Evolutionary conservation across 352 stramenopile species (phyloP).

Genomic region (Thalassiosira mediterranea): DNA sequence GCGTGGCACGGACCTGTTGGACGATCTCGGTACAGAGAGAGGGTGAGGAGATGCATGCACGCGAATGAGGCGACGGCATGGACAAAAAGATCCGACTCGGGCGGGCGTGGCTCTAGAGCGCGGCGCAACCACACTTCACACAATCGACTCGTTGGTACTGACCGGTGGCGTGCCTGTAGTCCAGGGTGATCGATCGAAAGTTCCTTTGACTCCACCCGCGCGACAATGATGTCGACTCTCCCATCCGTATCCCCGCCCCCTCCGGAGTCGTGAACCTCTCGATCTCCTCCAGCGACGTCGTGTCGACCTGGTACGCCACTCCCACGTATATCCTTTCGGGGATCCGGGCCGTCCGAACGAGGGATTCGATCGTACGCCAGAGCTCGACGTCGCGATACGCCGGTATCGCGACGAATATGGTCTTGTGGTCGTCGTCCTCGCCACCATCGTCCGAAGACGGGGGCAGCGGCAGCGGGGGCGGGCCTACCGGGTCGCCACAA

Average conservation of each 20-base stretch:
- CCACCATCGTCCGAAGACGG: neutral
- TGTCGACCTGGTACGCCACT: conserved; percentile 88
- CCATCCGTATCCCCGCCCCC: too few relatives aligned
- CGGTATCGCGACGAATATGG: conserved; percentile 93
- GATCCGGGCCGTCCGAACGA: conserved; percentile 79
- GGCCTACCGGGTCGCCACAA: neutral
- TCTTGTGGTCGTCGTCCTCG: conserved; percentile 20
- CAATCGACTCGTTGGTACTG: too few relatives aligned
- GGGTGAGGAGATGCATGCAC: too few relatives aligned
- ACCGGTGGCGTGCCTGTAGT: conserved; percentile 86
- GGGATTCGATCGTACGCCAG: conserved; percentile 86
- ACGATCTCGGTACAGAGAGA: too few relatives aligned
- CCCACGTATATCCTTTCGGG: conserved; percentile 86
- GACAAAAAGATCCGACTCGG: too few relatives aligned
- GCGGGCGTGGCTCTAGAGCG: too few relatives aligned
- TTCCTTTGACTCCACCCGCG: conserved; percentile 19
- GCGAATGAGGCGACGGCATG: too few relatives aligned
- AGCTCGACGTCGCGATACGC: conserved; percentile 92
- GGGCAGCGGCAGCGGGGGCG: conserved; percentile 27
- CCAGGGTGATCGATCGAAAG: conserved; percentile 67
- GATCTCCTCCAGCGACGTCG: conserved; percentile 32
- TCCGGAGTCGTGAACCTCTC: conserved; percentile 20
- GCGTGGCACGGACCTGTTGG: conserved; percentile 92
- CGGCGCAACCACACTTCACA: too few relatives aligned
- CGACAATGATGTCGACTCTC: too few relatives aligned